Base-by-base conservation (phyloP, 306 rosid genomes). In the Glycyrrhiza uralensis region DNA sequence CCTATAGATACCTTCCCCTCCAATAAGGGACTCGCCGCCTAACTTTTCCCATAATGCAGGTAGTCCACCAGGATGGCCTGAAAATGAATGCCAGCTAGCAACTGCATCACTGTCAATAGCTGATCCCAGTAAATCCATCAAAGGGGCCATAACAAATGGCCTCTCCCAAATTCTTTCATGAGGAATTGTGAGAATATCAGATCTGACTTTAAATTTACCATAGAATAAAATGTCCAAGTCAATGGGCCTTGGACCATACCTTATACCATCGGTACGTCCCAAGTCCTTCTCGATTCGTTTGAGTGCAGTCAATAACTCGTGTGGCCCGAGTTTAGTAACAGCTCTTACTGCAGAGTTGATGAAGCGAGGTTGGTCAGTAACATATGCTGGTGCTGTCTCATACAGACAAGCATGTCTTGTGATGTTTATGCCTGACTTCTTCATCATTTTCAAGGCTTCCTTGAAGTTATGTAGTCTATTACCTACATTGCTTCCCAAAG, bases 121-220 rank as follows among this genome's bases (percentile, higher is more conserved):
- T 36, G 87, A 82, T 75, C 97, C 98, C 54, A 87, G 66, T 69
- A 94, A 82, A 82, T 91, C 98, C 66, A 94, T 71, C 79, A 94
- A 36, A 69, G 98, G 98, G 56, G 96, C 98, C 82, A 94, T 68
- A 24, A 94, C 96, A 82, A 94, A 94, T 0, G 97, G 97, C 56
- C 97, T 82, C 61, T 94, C 99, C 99, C 97, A 89, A 69, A 89
- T 91, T 84, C 93, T 86, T 85, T 91, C 96, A 50, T 94, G 96
- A 35, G 99, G 97, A 60, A 94, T 71, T 0, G 73, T 82, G 61
- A 94, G 96, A 60, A 84, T 74, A 57, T 86, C 85, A 17, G 96
- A 91, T 23, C 78, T 76, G 32, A 91, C 85, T 81, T 79, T 80
- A 42, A 58, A 82, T 78, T 84, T 91, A 61, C 96, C 99, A 55